Evolutionary conservation across 345 rosid species (phyloP), one percentile per base, ranked within the genome.

Genomic region (Populus simonii): DNA sequence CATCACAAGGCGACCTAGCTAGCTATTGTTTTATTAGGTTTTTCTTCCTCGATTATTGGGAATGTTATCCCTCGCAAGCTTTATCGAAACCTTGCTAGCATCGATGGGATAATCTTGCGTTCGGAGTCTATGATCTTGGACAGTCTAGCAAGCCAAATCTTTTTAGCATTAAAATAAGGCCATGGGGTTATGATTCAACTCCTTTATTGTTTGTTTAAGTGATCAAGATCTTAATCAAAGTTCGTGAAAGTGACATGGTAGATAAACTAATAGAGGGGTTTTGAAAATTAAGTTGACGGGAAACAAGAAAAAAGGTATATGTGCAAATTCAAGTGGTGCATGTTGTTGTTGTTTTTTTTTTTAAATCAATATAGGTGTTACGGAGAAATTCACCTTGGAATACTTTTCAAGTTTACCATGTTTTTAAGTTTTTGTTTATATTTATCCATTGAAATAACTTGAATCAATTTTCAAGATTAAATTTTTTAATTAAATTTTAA

Each of bases 171-270:
- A 25, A 8, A 63, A 25, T 53, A 53, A 20, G 59, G 9, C 8
- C 23, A 18, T 53, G 6, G 59, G 25, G 61, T 22, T 55, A 4
- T 22, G 61, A 55, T 65, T 29, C 68, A 65, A 65, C 68, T 33
- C 68, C 38, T 29, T 18, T 11, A 65, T 29, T 39, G 15, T 68
- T 68, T 68, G 3, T 68, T 38, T 17, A 9, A n/a, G 13, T 10
- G 13, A 38, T 38, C 23, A 39, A 36, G n/a, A 33, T 29, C 63
- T 13, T 35, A 65, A 33, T 38, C 3, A 77, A 70, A 74, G 74
- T 43, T 70, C 27, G 13, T 18, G 85, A 83, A 59, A 73, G 70
- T 73, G 80, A 79, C 78, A 49, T 61, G 17, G 62, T 35, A 10
- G 23, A 18, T 35, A 11, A 9, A 11, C 47, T 9, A 43, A 43